Conservation (phyloP, 345 rosid species). For the Gossypium bickii region DNA sequence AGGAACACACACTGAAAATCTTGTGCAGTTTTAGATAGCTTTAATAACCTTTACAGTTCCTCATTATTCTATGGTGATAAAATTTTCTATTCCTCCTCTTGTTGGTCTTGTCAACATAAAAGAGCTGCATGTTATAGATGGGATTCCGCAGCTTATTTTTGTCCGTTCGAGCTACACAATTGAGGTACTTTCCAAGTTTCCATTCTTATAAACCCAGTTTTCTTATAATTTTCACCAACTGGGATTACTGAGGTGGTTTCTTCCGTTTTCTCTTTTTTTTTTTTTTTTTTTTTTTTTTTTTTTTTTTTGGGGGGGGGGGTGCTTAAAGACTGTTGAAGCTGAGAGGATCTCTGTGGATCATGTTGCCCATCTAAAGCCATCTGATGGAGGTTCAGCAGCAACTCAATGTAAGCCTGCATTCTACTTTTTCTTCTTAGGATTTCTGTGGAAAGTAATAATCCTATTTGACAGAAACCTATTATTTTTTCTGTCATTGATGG, state of each 20-base stretch:
- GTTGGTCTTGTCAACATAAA: constrained; percentile 18
- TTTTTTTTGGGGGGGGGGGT: neutral
- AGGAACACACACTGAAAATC: neutral
- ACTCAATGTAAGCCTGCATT: constrained; percentile 55
- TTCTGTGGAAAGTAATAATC: neutral
- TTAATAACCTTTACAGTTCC: neutral
- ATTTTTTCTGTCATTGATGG: neutral
- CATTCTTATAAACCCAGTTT: neutral
- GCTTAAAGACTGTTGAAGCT: constrained; percentile 83
- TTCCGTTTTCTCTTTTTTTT: neutral
- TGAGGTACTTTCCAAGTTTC: constrained; percentile 47
- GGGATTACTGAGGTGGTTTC: neutral
- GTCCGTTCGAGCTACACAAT: constrained; percentile 84
- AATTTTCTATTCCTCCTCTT: constrained; percentile 1
- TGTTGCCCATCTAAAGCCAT: constrained; percentile 96
- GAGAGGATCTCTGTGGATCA: constrained; percentile 91
- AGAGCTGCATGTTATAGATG: constrained; percentile 96
- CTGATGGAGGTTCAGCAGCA: constrained; percentile 89
- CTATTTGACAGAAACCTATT: neutral
- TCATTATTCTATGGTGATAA: constrained; percentile 13
- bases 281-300: neutral
- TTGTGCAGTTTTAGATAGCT: neutral
- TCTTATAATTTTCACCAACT: neutral
- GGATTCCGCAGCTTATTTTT: constrained; percentile 90
- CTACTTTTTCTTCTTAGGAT: neutral